Percentiles rank a stretch among this genome's conserved stretches.
Evolutionary conservation across 2,329 filamentous ascomycete species (phyloP).

Genomic region (Calonectria pseudoreteaudii): DNA sequence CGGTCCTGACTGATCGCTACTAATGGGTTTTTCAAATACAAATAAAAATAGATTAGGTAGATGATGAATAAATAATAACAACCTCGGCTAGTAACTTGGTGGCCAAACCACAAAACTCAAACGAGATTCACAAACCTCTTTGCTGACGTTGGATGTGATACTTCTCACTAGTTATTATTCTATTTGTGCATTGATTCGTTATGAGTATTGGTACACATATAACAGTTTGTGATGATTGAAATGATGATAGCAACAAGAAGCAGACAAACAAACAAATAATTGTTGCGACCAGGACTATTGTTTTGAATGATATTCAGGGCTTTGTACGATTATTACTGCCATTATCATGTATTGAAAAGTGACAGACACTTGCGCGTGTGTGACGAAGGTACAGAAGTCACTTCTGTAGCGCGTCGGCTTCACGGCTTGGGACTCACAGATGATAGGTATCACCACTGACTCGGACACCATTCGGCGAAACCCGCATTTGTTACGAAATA

Average conservation of each 20-base stretch:
- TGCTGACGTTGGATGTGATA: background rate
- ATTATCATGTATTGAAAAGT: background rate
- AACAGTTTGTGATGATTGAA: too few species aligned
- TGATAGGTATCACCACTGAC: background rate
- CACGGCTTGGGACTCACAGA: background rate
- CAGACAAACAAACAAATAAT: background rate
- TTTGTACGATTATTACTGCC: background rate
- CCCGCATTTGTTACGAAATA: background rate
- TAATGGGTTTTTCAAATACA: constrained; percentile 23
- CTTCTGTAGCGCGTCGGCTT: background rate
- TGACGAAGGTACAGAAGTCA: background rate
- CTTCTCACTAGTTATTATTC: background rate
- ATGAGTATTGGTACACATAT: background rate
- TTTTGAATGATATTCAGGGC: background rate
- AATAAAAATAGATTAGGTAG: background rate
- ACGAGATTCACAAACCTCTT: too few species aligned
- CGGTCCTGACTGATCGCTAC: constrained; percentile 52
- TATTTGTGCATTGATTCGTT: background rate
- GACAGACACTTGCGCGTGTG: background rate
- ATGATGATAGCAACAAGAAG: too few species aligned
- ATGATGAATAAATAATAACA: background rate
- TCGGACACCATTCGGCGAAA: background rate
- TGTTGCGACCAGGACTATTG: background rate
- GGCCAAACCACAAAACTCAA: too few species aligned
- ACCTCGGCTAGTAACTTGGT: constrained; percentile 15